Percentiles rank a stretch among this genome's conserved stretches.
phyloP scores from a whole-genome alignment of 768 basidiomycete species.

The Gelatoporia subvermispora region DNA sequence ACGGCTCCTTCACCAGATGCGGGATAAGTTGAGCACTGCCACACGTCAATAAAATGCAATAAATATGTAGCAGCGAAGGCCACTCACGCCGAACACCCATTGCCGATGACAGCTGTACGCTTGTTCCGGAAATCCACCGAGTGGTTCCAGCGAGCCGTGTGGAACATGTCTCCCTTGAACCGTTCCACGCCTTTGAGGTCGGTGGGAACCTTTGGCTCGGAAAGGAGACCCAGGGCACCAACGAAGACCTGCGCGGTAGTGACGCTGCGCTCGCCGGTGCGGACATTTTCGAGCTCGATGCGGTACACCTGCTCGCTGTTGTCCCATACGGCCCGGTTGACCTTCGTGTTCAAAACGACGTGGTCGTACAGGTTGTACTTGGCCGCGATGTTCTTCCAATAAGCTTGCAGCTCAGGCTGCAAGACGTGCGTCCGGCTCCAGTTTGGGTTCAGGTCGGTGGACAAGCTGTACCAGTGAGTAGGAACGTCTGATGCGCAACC shows the following conservation, averaged over 20 bases:
- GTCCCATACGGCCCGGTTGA: conserved; percentile 28
- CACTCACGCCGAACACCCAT: conserved; percentile 23
- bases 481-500: conserved; percentile 25
- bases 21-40: conserved; percentile 27
- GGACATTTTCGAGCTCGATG: conserved; percentile 17
- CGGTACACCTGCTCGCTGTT: conserved; percentile 17
- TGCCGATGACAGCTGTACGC: conserved; percentile 28
- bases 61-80: too few species aligned
- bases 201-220: conserved; percentile 20
- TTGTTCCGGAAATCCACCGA: conserved; percentile 21
- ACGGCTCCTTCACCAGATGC: conserved; percentile 15
- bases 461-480: conserved; percentile 24
- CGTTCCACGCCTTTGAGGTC: conserved; percentile 19
- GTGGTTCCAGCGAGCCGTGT: conserved; percentile 24
- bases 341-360: conserved; percentile 23
- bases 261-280: conserved; percentile 11
- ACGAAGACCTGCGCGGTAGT: conserved; percentile 23
- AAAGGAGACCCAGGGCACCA: conserved; percentile 23
- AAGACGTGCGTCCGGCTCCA: conserved; percentile 21
- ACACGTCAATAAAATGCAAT: too few species aligned
- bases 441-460: conserved; percentile 20
- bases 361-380: conserved; percentile 17
- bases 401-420: conserved; percentile 25
- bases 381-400: conserved; percentile 18
- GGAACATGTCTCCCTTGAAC: conserved; percentile 25